These are phyloP conservation scores for Boletales sp. DNA, from an alignment of 768 basidiomycete species.

Conservation along the genomic window DNA sequence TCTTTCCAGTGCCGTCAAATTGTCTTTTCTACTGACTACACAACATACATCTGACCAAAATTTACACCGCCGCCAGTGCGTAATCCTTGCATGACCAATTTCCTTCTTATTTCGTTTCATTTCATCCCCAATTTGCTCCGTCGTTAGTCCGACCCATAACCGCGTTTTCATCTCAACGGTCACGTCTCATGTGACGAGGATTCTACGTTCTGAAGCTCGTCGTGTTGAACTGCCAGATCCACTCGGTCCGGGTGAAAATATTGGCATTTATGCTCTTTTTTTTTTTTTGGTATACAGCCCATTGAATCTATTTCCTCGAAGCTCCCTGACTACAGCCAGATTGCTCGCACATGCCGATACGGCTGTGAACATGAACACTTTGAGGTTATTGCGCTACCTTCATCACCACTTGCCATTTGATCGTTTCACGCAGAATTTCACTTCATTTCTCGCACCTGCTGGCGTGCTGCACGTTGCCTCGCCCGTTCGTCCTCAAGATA, in stretches of 20 bases:
- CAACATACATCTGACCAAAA: background rate
- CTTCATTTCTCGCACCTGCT: constrained; percentile 17
- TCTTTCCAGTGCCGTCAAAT: background rate
- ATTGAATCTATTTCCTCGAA: background rate
- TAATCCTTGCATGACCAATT: constrained; percentile 5
- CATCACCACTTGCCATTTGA: background rate
- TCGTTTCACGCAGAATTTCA: background rate
- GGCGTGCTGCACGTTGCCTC: constrained; percentile 11
- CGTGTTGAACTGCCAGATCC: constrained; percentile 2
- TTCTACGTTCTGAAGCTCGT: constrained; percentile 1
- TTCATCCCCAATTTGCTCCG: background rate
- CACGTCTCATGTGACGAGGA: constrained; percentile 7
- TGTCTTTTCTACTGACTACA: background rate
- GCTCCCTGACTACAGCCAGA: background rate
- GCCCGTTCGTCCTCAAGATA: constrained; percentile 10
- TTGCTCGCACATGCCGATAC: constrained; percentile 12
- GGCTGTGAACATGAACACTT: constrained; percentile 6
- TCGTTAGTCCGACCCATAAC: constrained; percentile 3
- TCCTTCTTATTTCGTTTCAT: background rate
- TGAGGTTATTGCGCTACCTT: constrained; percentile 1
- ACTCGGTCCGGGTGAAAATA: background rate
- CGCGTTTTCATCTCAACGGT: constrained; percentile 2
- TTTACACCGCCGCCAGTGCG: constrained; percentile 5
- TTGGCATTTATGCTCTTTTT: background rate
- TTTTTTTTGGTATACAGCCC: background rate